phyloP scores from a whole-genome alignment of 371 early-diverging fungal genomes.

The Mucor mucedo region DNA sequence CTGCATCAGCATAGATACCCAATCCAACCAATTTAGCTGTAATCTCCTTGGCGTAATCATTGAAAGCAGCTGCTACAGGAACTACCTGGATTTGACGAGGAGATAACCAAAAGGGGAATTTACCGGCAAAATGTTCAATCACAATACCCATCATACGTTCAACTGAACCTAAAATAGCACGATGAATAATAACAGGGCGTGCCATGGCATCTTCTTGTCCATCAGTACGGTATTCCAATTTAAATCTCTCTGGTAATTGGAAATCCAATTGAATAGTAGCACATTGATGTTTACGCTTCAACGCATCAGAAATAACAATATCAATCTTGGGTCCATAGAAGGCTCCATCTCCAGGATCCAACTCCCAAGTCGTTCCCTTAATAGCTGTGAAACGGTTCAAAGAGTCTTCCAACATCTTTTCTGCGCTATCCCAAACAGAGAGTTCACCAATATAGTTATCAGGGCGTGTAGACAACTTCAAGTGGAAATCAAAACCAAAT shows the following conservation, averaged over 20 bases:
- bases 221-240: slow-evolving; percentile 84
- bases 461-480: slow-evolving; percentile 97
- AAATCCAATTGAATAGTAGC: slow-evolving; percentile 99
- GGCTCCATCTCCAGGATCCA: slow-evolving; percentile 99
- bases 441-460: slow-evolving; percentile 96
- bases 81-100: slow-evolving; percentile 96
- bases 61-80: slow-evolving; percentile 73
- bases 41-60: slow-evolving; percentile 72
- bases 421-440: slow-evolving; percentile 96
- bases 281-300: slow-evolving; percentile 94
- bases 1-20: slow-evolving; percentile 89
- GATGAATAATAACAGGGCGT: slow-evolving; percentile 98
- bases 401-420: slow-evolving; percentile 80
- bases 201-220: slow-evolving; percentile 56
- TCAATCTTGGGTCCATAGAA: slow-evolving; percentile 99
- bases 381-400: slow-evolving; percentile 70
- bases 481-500: slow-evolving; percentile 90
- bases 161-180: slow-evolving; percentile 98
- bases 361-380: slow-evolving; percentile 74
- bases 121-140: slow-evolving; percentile 95
- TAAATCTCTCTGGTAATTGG: slow-evolving; percentile 95
- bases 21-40: slow-evolving; percentile 60
- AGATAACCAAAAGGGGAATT: slow-evolving; percentile 99
- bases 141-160: slow-evolving; percentile 99
- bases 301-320: slow-evolving; percentile 95